These are phyloP conservation scores for Caloboletus firmus DNA, from an alignment of 1,284 basidiomycete genomes.

Conservation along the genomic window DNA sequence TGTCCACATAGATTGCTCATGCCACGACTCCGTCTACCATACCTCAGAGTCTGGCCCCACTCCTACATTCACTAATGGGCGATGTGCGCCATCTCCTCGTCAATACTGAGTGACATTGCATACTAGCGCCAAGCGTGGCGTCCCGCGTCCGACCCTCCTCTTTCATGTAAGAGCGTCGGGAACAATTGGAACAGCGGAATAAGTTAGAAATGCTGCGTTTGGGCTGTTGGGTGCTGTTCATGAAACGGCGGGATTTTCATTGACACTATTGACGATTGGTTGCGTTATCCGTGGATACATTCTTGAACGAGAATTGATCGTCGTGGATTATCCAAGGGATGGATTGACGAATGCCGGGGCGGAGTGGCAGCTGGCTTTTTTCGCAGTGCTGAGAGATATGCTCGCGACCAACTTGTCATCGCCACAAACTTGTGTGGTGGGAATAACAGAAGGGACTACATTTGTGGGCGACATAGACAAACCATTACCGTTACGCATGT, in stretches of 20 bases:
- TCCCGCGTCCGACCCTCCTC: too few species aligned
- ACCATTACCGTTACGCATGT: too few species aligned
- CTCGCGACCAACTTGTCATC: constrained; percentile 53
- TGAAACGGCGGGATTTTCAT: constrained; percentile 53
- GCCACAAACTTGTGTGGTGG: too few species aligned
- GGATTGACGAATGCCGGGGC: constrained; percentile 63
- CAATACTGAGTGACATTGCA: constrained; percentile 39
- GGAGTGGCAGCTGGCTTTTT: too few species aligned
- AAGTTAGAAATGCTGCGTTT: constrained; percentile 44
- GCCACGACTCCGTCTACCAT: too few species aligned
- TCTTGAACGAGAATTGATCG: background rate
- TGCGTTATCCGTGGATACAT: background rate
- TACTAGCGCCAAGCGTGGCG: constrained; percentile 43
- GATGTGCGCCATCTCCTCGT: background rate
- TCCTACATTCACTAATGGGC: background rate
- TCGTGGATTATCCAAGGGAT: constrained; percentile 45
- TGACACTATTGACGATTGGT: constrained; percentile 52
- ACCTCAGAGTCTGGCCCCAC: background rate
- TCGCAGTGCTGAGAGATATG: too few species aligned
- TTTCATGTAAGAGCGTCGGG: constrained; percentile 48
- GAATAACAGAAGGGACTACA: too few species aligned
- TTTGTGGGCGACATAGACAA: too few species aligned
- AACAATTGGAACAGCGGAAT: constrained; percentile 38
- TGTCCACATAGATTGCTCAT: too few species aligned
- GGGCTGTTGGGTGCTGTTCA: constrained; percentile 50